These are phyloP conservation scores for Chimonanthus salicifolius DNA, from an alignment of 164 flowering plant genomes.

Conservation along the genomic window DNA sequence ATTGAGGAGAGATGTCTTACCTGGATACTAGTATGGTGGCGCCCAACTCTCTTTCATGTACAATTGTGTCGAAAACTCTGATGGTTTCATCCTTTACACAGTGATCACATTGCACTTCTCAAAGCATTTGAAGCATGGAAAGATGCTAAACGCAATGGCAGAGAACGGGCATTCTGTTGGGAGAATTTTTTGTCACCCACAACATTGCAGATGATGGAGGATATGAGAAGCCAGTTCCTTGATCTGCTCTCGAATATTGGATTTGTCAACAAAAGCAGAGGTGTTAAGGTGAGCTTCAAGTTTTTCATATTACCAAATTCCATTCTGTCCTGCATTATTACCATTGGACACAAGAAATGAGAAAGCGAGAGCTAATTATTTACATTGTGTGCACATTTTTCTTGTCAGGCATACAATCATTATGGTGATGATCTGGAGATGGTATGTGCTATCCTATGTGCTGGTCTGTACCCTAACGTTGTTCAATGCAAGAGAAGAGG, in stretches of 20 bases:
- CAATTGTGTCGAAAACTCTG: neutral
- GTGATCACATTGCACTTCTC: constrained; percentile 96
- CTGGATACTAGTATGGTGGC: no score
- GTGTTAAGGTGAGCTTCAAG: constrained; percentile 43
- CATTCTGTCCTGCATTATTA: no score
- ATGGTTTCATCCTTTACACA: constrained; percentile 20
- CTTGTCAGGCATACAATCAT: constrained; percentile 72
- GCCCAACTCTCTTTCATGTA: no score
- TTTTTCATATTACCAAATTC: neutral
- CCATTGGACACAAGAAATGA: no score
- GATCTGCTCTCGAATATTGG: constrained; percentile 83
- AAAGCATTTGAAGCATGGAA: constrained; percentile 92
- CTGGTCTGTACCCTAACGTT: constrained; percentile 96
- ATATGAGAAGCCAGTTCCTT: constrained; percentile 85
- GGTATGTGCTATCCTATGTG: constrained; percentile 92
- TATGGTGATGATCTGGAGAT: constrained; percentile 88
- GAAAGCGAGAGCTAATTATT: no score
- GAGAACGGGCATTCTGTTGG: constrained; percentile 84
- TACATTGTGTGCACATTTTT: neutral
- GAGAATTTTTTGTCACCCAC: constrained; percentile 74
- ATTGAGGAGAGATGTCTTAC: no score
- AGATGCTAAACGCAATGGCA: constrained; percentile 66
- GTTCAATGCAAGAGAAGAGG: constrained; percentile 96
- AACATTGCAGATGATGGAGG: constrained; percentile 91
- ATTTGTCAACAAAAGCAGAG: constrained; percentile 65